These are phyloP conservation scores for Gynochthodes officinalis DNA, from an alignment of 257 asterid species.

Conservation along the genomic window DNA sequence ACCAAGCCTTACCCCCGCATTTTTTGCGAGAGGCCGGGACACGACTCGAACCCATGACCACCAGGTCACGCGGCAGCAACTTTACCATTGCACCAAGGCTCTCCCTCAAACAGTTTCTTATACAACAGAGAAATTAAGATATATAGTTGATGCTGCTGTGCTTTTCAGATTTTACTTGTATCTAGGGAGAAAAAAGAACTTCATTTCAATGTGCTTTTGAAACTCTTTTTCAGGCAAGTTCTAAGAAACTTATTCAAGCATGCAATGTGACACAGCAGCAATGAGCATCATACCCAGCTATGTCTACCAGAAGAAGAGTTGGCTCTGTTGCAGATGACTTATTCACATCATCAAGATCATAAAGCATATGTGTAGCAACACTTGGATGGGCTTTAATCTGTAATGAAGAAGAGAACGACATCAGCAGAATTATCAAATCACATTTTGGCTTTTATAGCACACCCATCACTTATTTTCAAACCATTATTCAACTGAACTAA, in stretches of 20 bases:
- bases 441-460: not conserved
- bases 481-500: slow-evolving; percentile 6
- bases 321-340: slow-evolving; percentile 78
- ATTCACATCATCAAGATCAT: slow-evolving; percentile 74
- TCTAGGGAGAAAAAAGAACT: slow-evolving; percentile 1
- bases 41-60: too few species aligned
- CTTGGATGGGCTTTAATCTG: slow-evolving; percentile 90
- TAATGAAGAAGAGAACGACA: slow-evolving; percentile 12
- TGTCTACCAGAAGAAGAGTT: slow-evolving; percentile 87
- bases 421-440: not conserved
- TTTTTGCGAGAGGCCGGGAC: too few species aligned
- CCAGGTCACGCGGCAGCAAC: too few species aligned
- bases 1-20: too few species aligned
- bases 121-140: not conserved
- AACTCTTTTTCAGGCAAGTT: not conserved
- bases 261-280: not conserved
- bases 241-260: slow-evolving; percentile 3
- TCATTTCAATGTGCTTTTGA: not conserved
- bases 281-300: slow-evolving; percentile 61
- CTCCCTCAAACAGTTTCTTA: too few species aligned
- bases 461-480: not conserved
- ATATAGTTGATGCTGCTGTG: not conserved
- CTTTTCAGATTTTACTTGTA: not conserved
- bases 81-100: too few species aligned
- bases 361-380: slow-evolving; percentile 72